phyloP scores from a whole-genome alignment of 2,329 filamentous ascomycete genomes.

The Fusarium buharicum region DNA sequence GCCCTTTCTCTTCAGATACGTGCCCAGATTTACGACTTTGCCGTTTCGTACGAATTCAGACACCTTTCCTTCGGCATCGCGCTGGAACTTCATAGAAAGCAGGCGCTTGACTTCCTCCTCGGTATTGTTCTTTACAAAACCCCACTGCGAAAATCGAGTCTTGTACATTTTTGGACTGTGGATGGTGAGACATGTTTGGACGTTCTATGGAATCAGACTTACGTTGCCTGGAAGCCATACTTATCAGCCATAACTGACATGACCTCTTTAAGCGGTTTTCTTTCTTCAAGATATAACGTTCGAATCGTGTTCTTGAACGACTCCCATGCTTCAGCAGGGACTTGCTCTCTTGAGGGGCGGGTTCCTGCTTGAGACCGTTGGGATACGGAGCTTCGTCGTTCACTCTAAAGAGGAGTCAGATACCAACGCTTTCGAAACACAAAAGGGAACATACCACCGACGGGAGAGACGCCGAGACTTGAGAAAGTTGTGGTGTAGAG shows the following conservation, averaged over 20 bases:
- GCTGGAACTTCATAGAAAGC: slow-evolving; percentile 63
- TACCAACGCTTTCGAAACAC: too few relatives aligned
- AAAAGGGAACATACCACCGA: slow-evolving; percentile 42
- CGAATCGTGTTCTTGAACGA: slow-evolving; percentile 59
- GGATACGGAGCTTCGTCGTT: slow-evolving; percentile 46
- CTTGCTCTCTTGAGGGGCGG: slow-evolving; percentile 56
- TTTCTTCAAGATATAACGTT: slow-evolving; percentile 59
- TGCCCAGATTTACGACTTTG: slow-evolving; percentile 62
- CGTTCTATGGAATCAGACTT: slow-evolving; percentile 36
- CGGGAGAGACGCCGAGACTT: slow-evolving; percentile 38
- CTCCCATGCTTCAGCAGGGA: slow-evolving; percentile 60
- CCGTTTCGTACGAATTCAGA: slow-evolving; percentile 65
- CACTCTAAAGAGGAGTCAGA: slow-evolving; percentile 38
- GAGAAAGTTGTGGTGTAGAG: slow-evolving; percentile 44
- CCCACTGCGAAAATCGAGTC: slow-evolving; percentile 65
- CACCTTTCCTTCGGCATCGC: slow-evolving; percentile 63
- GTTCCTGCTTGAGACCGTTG: slow-evolving; percentile 48
- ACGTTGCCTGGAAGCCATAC: slow-evolving; percentile 62
- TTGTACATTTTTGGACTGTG: slow-evolving; percentile 65
- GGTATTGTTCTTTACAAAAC: slow-evolving; percentile 65
- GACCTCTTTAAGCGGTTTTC: slow-evolving; percentile 63
- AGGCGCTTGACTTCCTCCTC: slow-evolving; percentile 63
- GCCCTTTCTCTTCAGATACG: slow-evolving; percentile 63
- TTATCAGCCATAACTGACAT: slow-evolving; percentile 63
- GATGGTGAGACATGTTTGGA: slow-evolving; percentile 20